Evolutionary conservation across 2,329 filamentous ascomycete genomes (phyloP), one percentile per base, ranked within the genome.

Genomic region (Raffaelea arxii): DNA sequence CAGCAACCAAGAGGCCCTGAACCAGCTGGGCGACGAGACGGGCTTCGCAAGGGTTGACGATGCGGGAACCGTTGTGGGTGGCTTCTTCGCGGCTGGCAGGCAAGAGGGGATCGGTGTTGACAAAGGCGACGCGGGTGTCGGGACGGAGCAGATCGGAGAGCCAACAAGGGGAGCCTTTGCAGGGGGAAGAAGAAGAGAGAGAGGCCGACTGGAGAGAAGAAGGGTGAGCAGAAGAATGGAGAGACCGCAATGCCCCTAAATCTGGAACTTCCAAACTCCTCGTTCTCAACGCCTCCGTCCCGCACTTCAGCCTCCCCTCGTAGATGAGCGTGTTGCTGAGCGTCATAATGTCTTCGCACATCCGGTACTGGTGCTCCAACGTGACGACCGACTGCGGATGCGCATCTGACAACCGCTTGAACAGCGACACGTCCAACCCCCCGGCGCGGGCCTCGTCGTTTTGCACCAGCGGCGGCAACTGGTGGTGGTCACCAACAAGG

Each of bases 331-430:
- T 85, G 63, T 96, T 98, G 52, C 88, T 94, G 14, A 98, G 75
- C 2, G 83, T 76, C 91, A 97, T 97, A 50, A 98, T 86, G 51
- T 98, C 92, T 55, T 92, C 86, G 57, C 88, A 95, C 92, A 98
- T 98, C 51, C 92, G 87, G 61, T 98, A 98, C 61, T 98, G 92
- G 58, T 96, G 89, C 57, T 92, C 89, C 2, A 98, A 76, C 52
- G 86, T 94, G 51, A 94, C 87, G 2, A 98, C 90, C 1, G 89
- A 89, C 41, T 80, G 71, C 0, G 92, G 90, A 52, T 97, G 90
- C 1, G 78, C 76, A 58, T 97, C 92, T 1, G 89, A 96, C 12
- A 98, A 76, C 4, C 92, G 74, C 61, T 94, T 94, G 74, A 98
- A 98, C 44, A 98, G 72, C 60, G 87, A 94, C 40, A 96, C 77